Evolutionary conservation across 2,329 filamentous ascomycete species (phyloP).

Genomic region (Talaromyces atroroseus): DNA sequence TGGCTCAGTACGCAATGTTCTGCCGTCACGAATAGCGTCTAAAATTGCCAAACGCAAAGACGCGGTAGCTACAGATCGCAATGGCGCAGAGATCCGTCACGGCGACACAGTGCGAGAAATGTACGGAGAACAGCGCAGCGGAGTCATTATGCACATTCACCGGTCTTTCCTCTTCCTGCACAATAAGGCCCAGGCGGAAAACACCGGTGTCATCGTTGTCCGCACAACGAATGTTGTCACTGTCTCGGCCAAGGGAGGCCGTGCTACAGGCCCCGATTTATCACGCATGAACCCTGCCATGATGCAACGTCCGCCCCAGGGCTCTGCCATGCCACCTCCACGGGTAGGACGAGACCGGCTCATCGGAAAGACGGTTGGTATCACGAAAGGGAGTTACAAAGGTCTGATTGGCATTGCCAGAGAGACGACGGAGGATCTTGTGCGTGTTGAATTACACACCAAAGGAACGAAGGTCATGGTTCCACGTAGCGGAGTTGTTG

Average conservation of each 20-base stretch:
- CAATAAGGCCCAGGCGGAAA: constrained; percentile 76
- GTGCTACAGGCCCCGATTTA: constrained; percentile 70
- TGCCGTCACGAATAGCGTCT: constrained; percentile 88
- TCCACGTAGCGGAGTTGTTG: constrained; percentile 71
- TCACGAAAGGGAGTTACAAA: constrained; percentile 84
- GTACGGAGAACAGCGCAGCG: constrained; percentile 76
- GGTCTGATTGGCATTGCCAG: constrained; percentile 92
- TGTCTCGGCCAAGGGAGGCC: constrained; percentile 87
- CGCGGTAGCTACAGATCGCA: constrained; percentile 85
- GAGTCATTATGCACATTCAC: constrained; percentile 89
- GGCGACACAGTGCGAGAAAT: constrained; percentile 92
- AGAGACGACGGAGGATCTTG: constrained; percentile 79
- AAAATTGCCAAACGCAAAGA: constrained; percentile 76
- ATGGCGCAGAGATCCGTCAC: constrained; percentile 83
- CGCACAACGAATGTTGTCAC: constrained; percentile 81
- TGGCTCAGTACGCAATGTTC: constrained; percentile 70
- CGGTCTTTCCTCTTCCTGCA: constrained; percentile 88
- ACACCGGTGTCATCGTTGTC: constrained; percentile 83
- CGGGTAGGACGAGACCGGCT: constrained; percentile 72
- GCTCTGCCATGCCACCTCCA: constrained; percentile 62
- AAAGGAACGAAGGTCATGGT: constrained; percentile 89
- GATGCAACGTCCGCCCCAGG: constrained; percentile 60
- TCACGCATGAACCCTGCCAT: constrained; percentile 88
- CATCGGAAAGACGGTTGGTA: constrained; percentile 85
- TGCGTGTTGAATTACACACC: constrained; percentile 86